phyloP scores from a whole-genome alignment of 176 grass and related monocot species.

The Cenchrus purpureus region DNA sequence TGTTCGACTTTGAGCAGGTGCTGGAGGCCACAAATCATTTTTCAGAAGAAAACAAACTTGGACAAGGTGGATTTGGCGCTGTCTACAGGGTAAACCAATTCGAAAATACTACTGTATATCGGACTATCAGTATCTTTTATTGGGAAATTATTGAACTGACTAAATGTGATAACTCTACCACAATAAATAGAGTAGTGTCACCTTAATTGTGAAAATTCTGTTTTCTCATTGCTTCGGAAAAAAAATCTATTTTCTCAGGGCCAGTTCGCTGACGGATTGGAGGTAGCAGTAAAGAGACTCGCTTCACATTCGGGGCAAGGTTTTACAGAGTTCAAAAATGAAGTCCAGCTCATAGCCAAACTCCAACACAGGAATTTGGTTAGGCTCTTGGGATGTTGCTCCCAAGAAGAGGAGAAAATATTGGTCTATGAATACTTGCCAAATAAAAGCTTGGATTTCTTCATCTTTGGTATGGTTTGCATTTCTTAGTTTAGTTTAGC shows the following conservation, averaged over 20 bases:
- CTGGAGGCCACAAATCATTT: conserved; percentile 44
- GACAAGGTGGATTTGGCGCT: conserved; percentile 56
- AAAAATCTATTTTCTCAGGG: conserved; percentile 6
- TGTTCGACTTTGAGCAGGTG: conserved; percentile 39
- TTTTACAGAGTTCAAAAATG: conserved; percentile 40
- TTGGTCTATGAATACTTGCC: conserved; percentile 52
- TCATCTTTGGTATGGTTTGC: conserved; percentile 38
- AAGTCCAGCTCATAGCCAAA: conserved; percentile 50
- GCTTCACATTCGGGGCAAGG: conserved; percentile 44
- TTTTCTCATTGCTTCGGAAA: no score
- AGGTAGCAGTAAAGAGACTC: conserved; percentile 39
- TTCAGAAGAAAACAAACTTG: conserved; percentile 47
- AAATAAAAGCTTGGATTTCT: conserved; percentile 59
- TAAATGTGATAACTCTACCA: no score
- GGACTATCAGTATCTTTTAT: no score
- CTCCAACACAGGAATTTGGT: conserved; percentile 49
- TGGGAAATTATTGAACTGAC: no score
- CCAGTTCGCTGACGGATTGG: not conserved
- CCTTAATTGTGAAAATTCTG: no score
- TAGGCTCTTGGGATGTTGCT: conserved; percentile 49
- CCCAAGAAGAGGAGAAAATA: conserved; percentile 47
- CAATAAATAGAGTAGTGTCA: no score
- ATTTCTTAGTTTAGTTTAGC: not conserved
- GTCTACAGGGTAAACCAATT: conserved; percentile 54
- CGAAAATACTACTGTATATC: no score